phyloP scores from a whole-genome alignment of 2,329 filamentous ascomycete genomes.

The Xylaria multiplex region DNA sequence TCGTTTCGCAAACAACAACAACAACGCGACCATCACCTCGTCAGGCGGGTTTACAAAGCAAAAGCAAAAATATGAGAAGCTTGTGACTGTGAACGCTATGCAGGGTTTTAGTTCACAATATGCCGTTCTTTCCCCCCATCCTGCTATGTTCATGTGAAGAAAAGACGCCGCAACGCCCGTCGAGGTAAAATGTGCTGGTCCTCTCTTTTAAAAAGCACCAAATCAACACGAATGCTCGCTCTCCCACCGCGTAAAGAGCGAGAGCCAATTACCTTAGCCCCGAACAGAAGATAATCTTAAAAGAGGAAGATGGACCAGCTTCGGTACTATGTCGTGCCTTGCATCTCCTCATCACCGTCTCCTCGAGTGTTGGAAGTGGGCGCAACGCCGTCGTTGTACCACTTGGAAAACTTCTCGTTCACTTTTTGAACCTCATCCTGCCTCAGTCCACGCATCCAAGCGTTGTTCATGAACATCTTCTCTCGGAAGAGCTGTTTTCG shows the following conservation, averaged over 20 bases:
- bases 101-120: slow-evolving; percentile 1
- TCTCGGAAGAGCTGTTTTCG: slow-evolving; percentile 77
- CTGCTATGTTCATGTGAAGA: slow-evolving; percentile 4
- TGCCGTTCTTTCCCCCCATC: slow-evolving; percentile 6
- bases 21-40: neutral
- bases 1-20: neutral
- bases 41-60: neutral
- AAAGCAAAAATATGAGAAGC: slow-evolving; percentile 11
- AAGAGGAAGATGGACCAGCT: neutral
- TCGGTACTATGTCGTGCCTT: slow-evolving; percentile 16
- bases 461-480: slow-evolving; percentile 83
- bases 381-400: slow-evolving; percentile 61
- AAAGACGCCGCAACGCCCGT: slow-evolving; percentile 24
- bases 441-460: slow-evolving; percentile 82
- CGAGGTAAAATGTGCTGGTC: slow-evolving; percentile 6
- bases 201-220: slow-evolving; percentile 13
- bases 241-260: neutral
- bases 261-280: neutral
- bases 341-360: slow-evolving; percentile 34
- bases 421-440: slow-evolving; percentile 79
- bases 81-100: slow-evolving; percentile 21
- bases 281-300: neutral
- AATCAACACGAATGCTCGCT: slow-evolving; percentile 19
- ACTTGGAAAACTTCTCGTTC: slow-evolving; percentile 71
- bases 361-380: slow-evolving; percentile 50